phyloP scores from a whole-genome alignment of 164 flowering plant species.

The Macadamia tetraphylla region DNA sequence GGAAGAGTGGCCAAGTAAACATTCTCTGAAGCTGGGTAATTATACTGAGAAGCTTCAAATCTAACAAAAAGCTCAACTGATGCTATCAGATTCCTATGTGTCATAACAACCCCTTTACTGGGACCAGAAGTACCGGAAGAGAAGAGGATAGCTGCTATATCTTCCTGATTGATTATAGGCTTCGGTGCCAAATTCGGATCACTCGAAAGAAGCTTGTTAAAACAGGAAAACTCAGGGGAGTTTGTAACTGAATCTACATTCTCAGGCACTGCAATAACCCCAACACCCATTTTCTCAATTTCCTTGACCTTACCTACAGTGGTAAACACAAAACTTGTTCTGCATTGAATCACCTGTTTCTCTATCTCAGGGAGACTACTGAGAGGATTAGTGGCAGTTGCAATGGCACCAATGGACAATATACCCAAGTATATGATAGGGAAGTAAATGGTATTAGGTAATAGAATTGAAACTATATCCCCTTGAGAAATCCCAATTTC shows the following conservation, averaged over 20 bases:
- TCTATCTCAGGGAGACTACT: slow-evolving; percentile 12
- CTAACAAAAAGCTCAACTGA: slow-evolving; percentile 56
- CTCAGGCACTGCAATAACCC: slow-evolving; percentile 41
- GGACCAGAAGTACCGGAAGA: slow-evolving; percentile 84
- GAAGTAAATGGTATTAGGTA: slow-evolving; percentile 58
- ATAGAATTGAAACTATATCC: slow-evolving; percentile 54
- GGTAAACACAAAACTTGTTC: slow-evolving; percentile 36
- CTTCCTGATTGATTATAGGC: slow-evolving; percentile 50
- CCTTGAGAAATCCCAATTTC: slow-evolving; percentile 47
- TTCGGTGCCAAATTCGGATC: slow-evolving; percentile 14
- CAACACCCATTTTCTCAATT: slow-evolving; percentile 30
- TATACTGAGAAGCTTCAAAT: slow-evolving; percentile 61
- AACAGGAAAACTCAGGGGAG: slow-evolving; percentile 12
- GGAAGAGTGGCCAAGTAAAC: slow-evolving; percentile 64
- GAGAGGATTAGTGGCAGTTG: slow-evolving; percentile 57
- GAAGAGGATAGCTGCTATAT: slow-evolving; percentile 63
- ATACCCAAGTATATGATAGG: slow-evolving; percentile 59
- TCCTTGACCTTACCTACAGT: slow-evolving; percentile 15
- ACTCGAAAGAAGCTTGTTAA: slow-evolving; percentile 30
- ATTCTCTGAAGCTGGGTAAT: slow-evolving; percentile 24
- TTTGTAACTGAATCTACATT: neutral
- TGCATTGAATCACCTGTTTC: slow-evolving; percentile 33
- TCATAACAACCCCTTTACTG: slow-evolving; percentile 66
- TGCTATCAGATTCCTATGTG: slow-evolving; percentile 70
- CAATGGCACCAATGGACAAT: slow-evolving; percentile 57